Conservation (phyloP, 2,329 filamentous ascomycete species). For the Arthrocladium fulminans region DNA sequence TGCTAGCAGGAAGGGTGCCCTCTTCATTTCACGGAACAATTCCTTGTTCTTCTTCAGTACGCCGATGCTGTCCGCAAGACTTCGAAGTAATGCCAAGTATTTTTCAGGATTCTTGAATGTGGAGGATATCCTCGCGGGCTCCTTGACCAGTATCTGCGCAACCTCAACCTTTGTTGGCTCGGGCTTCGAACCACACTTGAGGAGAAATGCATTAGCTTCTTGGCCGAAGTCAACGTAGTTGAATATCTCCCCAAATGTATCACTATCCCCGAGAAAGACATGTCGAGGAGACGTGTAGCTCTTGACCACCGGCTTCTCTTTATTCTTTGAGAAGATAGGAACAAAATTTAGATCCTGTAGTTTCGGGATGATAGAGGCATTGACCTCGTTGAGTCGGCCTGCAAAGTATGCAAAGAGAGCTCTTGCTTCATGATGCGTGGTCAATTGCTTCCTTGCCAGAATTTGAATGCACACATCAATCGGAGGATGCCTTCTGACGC, state of each 20-base stretch:
- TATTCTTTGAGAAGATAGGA: constrained; percentile 45
- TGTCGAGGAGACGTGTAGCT: constrained; percentile 58
- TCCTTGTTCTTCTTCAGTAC: constrained; percentile 68
- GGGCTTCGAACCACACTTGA: constrained; percentile 79
- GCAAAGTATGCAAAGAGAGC: constrained; percentile 77
- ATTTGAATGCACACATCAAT: constrained; percentile 67
- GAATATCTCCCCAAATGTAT: constrained; percentile 79
- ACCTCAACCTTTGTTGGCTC: constrained; percentile 85
- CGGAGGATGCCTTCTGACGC: constrained; percentile 71
- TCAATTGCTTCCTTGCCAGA: constrained; percentile 63
- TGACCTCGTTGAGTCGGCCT: constrained; percentile 64
- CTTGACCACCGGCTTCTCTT: constrained; percentile 33
- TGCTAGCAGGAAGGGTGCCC: constrained; percentile 68
- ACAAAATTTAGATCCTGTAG: constrained; percentile 62
- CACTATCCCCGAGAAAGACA: constrained; percentile 68
- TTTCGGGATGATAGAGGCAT: constrained; percentile 49
- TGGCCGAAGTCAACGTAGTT: constrained; percentile 92
- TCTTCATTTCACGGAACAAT: constrained; percentile 67
- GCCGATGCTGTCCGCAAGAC: constrained; percentile 63
- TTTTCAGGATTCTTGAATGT: constrained; percentile 74
- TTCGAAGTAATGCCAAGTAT: constrained; percentile 74
- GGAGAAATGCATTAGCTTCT: constrained; percentile 79
- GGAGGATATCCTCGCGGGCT: constrained; percentile 72
- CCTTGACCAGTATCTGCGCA: constrained; percentile 69
- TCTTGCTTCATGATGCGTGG: constrained; percentile 55